Evolutionary conservation across 2,329 filamentous ascomycete genomes (phyloP).

Genomic region (Orbilia ellipsospora): DNA sequence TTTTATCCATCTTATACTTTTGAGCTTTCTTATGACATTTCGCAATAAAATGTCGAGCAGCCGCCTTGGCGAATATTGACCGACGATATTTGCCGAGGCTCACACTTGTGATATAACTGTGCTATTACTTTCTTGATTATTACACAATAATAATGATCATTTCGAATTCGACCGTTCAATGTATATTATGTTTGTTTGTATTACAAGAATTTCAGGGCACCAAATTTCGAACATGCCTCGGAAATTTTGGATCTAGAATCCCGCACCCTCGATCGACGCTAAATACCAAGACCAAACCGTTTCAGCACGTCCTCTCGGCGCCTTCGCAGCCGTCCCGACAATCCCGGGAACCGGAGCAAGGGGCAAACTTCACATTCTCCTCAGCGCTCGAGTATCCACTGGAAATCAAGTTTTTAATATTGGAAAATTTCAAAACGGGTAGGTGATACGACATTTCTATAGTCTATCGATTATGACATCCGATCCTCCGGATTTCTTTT

Average conservation of each 20-base stretch:
- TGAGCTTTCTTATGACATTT: not conserved
- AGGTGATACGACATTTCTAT: no score
- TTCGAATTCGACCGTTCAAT: no score
- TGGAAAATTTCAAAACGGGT: no score
- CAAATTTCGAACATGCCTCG: conserved; percentile 7
- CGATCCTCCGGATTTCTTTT: no score
- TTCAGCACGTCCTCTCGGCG: conserved; percentile 39
- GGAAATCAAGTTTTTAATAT: no score
- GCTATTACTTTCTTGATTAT: not conserved
- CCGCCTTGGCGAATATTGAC: not conserved
- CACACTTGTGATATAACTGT: no score
- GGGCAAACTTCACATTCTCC: not conserved
- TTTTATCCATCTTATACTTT: conserved; percentile 36
- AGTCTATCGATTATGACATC: no score
- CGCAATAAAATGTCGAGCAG: not conserved
- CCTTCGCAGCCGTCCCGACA: conserved; percentile 39
- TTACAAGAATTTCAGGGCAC: no score
- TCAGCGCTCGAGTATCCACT: no score
- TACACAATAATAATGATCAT: not conserved
- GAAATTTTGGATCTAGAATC: conserved; percentile 21
- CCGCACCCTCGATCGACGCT: conserved; percentile 25
- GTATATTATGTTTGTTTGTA: no score
- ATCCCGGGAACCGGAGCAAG: conserved; percentile 29
- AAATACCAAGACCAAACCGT: conserved; percentile 21
- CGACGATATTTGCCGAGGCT: conserved; percentile 40